These are phyloP conservation scores for Xanthoparmelia taractica DNA, from an alignment of 495 filamentous ascomycete genomes.

Conservation along the genomic window DNA sequence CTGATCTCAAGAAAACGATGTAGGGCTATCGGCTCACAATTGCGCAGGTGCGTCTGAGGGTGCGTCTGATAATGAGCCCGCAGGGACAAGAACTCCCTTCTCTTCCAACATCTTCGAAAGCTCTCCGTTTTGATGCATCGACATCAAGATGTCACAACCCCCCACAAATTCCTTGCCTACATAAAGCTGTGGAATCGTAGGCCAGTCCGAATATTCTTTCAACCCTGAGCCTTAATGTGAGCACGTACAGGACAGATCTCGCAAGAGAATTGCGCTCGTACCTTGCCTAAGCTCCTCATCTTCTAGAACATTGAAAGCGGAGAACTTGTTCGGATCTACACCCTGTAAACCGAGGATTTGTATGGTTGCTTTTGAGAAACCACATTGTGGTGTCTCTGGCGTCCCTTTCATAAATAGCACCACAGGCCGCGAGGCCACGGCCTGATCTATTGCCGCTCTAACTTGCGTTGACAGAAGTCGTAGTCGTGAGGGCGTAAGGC, in stretches of 20 bases:
- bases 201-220: conserved; percentile 98
- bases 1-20: neutral
- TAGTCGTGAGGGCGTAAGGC: conserved; percentile 34
- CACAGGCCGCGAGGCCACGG: conserved; percentile 74
- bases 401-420: conserved; percentile 99
- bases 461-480: conserved; percentile 73
- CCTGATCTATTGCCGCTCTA: conserved; percentile 74
- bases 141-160: conserved; percentile 92
- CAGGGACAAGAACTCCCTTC: conserved; percentile 68
- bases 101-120: conserved; percentile 85
- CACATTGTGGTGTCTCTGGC: conserved; percentile 94
- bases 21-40: neutral
- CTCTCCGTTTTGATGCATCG: conserved; percentile 95
- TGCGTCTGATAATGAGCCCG: conserved; percentile 27
- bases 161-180: conserved; percentile 92
- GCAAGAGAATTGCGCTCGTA: conserved; percentile 36
- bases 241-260: conserved; percentile 5
- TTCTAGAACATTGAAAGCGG: conserved; percentile 93
- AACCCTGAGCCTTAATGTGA: conserved; percentile 53
- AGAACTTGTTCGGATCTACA: conserved; percentile 92
- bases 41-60: neutral
- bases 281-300: conserved; percentile 78
- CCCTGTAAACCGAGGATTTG: conserved; percentile 92
- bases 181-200: conserved; percentile 95
- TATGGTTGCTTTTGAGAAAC: conserved; percentile 90